Percentiles rank a stretch among this genome's conserved stretches.
Evolutionary conservation across 257 asterid genomes (phyloP).

Genomic region (Mitragyna speciosa): DNA sequence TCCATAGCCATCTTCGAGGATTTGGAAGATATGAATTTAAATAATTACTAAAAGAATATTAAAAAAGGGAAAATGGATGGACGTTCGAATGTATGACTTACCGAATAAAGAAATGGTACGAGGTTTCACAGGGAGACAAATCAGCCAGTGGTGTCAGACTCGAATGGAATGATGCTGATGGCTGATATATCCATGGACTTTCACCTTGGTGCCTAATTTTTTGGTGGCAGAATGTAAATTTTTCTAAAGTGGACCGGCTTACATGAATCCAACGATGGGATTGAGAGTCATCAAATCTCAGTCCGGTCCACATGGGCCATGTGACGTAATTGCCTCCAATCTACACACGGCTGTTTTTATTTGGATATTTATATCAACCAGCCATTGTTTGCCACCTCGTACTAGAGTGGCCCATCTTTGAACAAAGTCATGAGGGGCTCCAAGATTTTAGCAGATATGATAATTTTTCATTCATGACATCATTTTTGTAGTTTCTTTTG

Average conservation of each 20-base stretch:
- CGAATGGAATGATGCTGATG: neutral
- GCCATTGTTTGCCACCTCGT: conserved; percentile 10
- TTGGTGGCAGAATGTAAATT: neutral
- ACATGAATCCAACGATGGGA: no score
- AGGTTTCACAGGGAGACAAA: conserved; percentile 10
- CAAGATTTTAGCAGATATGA: neutral
- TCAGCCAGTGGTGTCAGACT: neutral
- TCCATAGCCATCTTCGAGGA: neutral
- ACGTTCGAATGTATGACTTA: neutral
- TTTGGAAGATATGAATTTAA: neutral
- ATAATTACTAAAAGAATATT: neutral
- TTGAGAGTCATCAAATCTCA: no score
- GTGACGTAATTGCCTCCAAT: neutral
- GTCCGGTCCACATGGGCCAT: no score
- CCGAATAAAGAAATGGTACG: conserved; percentile 11
- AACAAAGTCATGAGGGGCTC: neutral
- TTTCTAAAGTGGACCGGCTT: no score
- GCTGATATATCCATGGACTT: neutral
- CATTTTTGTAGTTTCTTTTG: neutral
- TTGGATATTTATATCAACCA: neutral
- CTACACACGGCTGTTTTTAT: neutral
- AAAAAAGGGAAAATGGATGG: no score
- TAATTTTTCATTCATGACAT: neutral
- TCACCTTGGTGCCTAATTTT: neutral
- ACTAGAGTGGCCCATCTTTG: neutral